Evolutionary conservation across 1,284 basidiomycete species (phyloP).

Genomic region (Cutaneotrichosporon sp.): DNA sequence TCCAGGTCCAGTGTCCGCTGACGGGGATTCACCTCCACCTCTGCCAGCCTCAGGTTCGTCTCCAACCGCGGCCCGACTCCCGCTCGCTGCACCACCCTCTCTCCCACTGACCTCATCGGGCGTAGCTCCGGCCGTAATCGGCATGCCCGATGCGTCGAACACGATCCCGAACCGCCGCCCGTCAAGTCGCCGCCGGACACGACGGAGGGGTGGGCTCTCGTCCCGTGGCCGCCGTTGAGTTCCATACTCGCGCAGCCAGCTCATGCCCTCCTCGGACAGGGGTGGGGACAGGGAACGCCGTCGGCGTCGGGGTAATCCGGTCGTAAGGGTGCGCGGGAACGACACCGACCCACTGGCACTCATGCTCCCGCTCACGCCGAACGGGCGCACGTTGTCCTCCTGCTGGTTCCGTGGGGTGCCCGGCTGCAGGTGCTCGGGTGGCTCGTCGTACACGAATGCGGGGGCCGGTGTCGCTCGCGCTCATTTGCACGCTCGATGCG

Average conservation of each 20-base stretch:
- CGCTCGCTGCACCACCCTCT: not conserved
- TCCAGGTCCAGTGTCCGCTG: no score
- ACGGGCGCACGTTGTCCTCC: not conserved
- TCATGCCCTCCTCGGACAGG: not conserved
- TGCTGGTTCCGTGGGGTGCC: not conserved
- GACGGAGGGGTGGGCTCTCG: not conserved
- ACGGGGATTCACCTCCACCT: not conserved
- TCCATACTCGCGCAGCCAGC: not conserved
- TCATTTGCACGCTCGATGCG: not conserved
- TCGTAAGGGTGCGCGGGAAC: not conserved
- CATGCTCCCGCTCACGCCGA: slow-evolving; percentile 1
- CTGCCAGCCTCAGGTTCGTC: not conserved
- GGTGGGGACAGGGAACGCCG: not conserved
- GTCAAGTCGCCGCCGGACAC: not conserved
- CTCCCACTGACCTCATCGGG: not conserved
- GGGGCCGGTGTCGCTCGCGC: slow-evolving; percentile 7
- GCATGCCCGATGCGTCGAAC: not conserved
- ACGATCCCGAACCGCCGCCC: not conserved
- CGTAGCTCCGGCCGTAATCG: not conserved
- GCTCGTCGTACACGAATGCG: slow-evolving; percentile 8
- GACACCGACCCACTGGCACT: not conserved
- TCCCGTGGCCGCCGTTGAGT: not conserved
- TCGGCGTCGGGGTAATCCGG: not conserved
- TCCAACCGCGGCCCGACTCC: not conserved
- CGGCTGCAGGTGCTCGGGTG: not conserved